Conservation (phyloP, 805 yeast species). For the Jamesozyma lodderae region DNA sequence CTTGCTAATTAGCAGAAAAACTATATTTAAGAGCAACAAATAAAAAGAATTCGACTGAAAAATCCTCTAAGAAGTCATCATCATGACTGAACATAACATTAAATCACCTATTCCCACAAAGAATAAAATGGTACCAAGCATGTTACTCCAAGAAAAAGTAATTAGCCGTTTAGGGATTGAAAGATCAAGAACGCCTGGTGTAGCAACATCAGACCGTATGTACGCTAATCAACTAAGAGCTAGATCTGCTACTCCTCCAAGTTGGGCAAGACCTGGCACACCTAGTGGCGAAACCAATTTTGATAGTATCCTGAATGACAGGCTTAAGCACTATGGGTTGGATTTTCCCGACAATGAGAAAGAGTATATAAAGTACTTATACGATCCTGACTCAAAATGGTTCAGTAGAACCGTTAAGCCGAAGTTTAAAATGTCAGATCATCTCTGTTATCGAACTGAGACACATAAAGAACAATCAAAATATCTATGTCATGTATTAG, state of each 20-base stretch:
- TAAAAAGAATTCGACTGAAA: too few species aligned
- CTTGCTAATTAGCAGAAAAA: too few species aligned
- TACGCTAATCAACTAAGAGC: constrained; percentile 6
- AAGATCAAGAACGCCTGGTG: constrained; percentile 12
- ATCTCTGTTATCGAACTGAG: constrained; percentile 72
- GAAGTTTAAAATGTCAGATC: constrained; percentile 25
- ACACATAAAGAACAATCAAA: constrained; percentile 56
- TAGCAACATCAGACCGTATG: constrained; percentile 4
- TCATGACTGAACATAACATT: constrained; percentile 11
- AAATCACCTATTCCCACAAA: constrained; percentile 24
- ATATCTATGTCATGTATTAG: constrained; percentile 70
- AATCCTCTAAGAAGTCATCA: too few species aligned
- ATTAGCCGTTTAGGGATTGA: constrained; percentile 6
- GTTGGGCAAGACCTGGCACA: too few species aligned
- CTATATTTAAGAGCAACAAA: too few species aligned
- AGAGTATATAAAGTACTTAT: constrained; percentile 4
- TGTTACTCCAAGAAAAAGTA: constrained; percentile 7
- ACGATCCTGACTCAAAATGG: constrained; percentile 34
- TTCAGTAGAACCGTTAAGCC: constrained; percentile 31
- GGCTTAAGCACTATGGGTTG: constrained; percentile 37
- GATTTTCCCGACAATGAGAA: constrained; percentile 41
- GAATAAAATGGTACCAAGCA: constrained; percentile 12
- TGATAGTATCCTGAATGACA: constrained; percentile 19
- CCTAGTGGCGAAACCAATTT: too few species aligned
- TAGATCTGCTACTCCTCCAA: constrained; percentile 20